Evolutionary conservation across 768 basidiomycete genomes (phyloP), one percentile per base, ranked within the genome.

Genomic region (Leccinum rimulosum): DNA sequence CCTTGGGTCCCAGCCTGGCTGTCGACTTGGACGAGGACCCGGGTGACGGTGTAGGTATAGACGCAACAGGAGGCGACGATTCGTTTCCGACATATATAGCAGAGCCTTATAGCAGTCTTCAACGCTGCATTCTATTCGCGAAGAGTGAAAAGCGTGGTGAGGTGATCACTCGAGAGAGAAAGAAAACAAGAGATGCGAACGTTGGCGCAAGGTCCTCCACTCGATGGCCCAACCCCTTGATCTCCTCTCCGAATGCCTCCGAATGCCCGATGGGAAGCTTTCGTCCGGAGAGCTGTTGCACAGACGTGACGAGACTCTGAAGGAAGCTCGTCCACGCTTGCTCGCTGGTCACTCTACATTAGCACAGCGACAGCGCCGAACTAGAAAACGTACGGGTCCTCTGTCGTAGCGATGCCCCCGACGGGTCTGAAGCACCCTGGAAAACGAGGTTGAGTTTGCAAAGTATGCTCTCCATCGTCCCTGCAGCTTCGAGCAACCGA

Each of bases 281-380:
- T 67, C 84, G 80, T 0, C 88, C 86, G 7, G 87, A 89, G 55
- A 92, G 81, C 60, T 82, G 79, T 67, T 86, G 80, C 6, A 91
- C 82, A 1, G 87, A 86, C 2, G 74, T 66, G 3, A 84, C 70
- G 67, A 91, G 87, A 3, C 75, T 76, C 56, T 84, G 83, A 63
- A 91, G 71, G 66, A 89, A 84, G 2, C 73, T 59, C 22, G 77
- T 74, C 91, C 89, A 92, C 56, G 78, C 80, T 28, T 84, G 82
- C 59, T 87, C 84, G 61, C 91, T 90, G 61, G 52, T 59, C n/a
- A 58, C 33, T 50, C 56, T 8, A 33, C 65, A 57, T 66, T 40
- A 72, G 62, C 22, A 61, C 14, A 66, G 25, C 3, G 4, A 45
- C 12, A 45, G 15, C 11, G 55, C n/a, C 35, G 12, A 51, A 5